phyloP scores from a whole-genome alignment of 192 early-diverging fungal genomes.

The Podila minutissima region DNA sequence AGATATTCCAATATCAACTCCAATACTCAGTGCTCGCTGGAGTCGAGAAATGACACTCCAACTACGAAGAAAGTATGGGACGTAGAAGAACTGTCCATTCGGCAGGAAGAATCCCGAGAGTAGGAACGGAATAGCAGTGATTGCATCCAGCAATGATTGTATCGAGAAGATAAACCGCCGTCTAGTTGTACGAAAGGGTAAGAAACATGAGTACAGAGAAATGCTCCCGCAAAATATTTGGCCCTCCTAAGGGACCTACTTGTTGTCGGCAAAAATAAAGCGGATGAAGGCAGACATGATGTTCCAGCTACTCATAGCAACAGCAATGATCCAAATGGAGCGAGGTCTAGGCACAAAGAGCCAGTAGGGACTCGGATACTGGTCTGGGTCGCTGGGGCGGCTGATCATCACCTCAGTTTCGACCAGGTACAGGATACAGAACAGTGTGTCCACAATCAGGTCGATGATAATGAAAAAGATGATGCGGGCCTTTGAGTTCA shows the following conservation, averaged over 20 bases:
- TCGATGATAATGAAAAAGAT: conserved; percentile 60
- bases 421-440: conserved; percentile 69
- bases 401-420: conserved; percentile 56
- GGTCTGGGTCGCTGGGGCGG: conserved; percentile 9
- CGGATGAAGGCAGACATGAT: conserved; percentile 48
- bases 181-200: neutral
- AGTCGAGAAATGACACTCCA: conserved; percentile 65
- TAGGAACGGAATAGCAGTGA: conserved; percentile 67
- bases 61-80: conserved; percentile 73
- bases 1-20: conserved; percentile 58
- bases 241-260: neutral
- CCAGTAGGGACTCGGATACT: conserved; percentile 55
- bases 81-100: conserved; percentile 58
- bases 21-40: conserved; percentile 63
- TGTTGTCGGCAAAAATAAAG: conserved; percentile 47
- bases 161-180: conserved; percentile 55
- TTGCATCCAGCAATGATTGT: conserved; percentile 55
- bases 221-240: neutral
- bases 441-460: conserved; percentile 61
- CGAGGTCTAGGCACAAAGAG: conserved; percentile 61
- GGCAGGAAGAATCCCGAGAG: conserved; percentile 50
- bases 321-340: conserved; percentile 54
- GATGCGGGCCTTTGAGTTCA: conserved; percentile 39
- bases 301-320: conserved; percentile 49
- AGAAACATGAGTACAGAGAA: neutral